Base-by-base conservation (phyloP, 2,329 filamentous ascomycete genomes). In the Periconia digitata region DNA sequence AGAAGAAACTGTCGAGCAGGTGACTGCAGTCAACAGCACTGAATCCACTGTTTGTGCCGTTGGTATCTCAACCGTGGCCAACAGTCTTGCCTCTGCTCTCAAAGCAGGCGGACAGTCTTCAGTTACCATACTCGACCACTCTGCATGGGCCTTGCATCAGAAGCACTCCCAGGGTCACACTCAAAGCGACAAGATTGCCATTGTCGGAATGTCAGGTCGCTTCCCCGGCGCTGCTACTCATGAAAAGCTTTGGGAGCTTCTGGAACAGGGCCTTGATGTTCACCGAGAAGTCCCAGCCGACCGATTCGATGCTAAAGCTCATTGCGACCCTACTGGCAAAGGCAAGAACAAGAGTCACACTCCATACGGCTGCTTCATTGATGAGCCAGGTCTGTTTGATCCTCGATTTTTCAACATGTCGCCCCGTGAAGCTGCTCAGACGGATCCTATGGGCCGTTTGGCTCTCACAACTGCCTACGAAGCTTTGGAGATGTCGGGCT, bases 321-420 rank as follows among this genome's bases (percentile, higher is more conserved):
- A 91, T 63, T 83, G 79, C 53, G 87, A 92, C 61, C 81, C 85
- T 5, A 84, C 83, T 6, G 86, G 87, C 18, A 90, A 90, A 69
- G 79, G 76, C 24, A 85, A 85, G 68, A 92, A 91, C 74, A 90
- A 87, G 49, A 87, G 83, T 45, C 85, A 89, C 69, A 90, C 87
- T 1, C 86, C 85, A 3, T 90, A 84, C 59, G 88, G 88, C 15
- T 89, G 86, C 73, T 91, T 85, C 73, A 81, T 90, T 56, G 84
- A 90, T 53, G 81, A 90, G 52, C 87, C 88, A 0, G 87, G 87
- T 46, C 76, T 87, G 40, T 92, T 92, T 62, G 89, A 92, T 60
- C 85, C 87, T n/a, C 79, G 85, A 1, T 92, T 92, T 73, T 92
- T 92, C 80, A 90, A 90, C 71, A 91, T 92, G 85, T 91, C 87